Percentiles rank a stretch among this genome's conserved stretches.
Evolutionary conservation across 306 rosid species (phyloP).

Genomic region (Sechiopsis laciniata): DNA sequence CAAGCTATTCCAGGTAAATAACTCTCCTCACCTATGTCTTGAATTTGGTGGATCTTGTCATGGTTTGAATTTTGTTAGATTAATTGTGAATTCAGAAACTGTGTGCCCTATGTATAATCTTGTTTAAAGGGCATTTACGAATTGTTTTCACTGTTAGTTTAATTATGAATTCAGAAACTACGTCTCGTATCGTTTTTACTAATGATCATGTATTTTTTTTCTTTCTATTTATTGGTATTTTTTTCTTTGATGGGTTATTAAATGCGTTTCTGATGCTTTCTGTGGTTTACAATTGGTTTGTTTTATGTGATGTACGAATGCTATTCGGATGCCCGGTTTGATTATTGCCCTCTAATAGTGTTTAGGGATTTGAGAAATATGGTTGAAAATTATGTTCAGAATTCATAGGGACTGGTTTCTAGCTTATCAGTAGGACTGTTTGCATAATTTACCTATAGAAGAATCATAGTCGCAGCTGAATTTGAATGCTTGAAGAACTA

Average conservation of each 20-base stretch:
- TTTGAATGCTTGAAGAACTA: not conserved
- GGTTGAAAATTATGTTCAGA: not conserved
- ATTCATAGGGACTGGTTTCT: not conserved
- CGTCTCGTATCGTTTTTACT: not conserved
- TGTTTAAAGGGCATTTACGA: not conserved
- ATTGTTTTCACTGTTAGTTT: not conserved
- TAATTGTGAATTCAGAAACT: not conserved
- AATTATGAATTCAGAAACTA: not conserved
- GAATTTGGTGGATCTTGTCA: not conserved
- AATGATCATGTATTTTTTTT: not conserved
- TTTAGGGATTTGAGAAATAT: not conserved
- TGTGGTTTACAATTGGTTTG: not conserved
- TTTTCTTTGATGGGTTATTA: not conserved
- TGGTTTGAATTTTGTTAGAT: not conserved
- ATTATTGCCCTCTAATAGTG: not conserved
- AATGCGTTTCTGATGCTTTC: slow-evolving; percentile 10
- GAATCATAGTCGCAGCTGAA: not conserved
- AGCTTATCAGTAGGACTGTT: not conserved
- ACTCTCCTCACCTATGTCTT: not conserved
- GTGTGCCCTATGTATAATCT: no score
- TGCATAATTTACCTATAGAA: not conserved
- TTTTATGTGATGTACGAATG: not conserved
- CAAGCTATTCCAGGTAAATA: slow-evolving; percentile 44
- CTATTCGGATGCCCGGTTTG: not conserved
- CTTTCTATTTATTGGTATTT: not conserved